Conservation (phyloP, 2,329 filamentous ascomycete genomes). For the Plectosphaerella cucumerina region DNA sequence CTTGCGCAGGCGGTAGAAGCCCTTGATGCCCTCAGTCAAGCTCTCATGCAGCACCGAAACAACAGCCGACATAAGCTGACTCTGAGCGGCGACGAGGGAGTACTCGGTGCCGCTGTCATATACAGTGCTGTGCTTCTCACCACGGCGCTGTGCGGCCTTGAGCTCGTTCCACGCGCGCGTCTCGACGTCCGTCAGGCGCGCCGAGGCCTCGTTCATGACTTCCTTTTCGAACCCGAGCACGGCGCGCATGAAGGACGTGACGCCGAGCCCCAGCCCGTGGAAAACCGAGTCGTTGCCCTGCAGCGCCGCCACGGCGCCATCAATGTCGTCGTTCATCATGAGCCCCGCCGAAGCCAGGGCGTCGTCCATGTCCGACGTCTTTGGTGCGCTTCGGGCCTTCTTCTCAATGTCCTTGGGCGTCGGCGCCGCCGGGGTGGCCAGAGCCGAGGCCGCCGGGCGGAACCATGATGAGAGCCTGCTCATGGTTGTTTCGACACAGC, state of each 20-base stretch:
- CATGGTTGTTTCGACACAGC: constrained; percentile 25
- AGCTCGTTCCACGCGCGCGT: constrained; percentile 71
- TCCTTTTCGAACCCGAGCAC: constrained; percentile 90
- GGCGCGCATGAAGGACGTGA: constrained; percentile 80
- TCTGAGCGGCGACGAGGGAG: constrained; percentile 75
- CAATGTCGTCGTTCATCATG: constrained; percentile 88
- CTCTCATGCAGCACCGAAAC: constrained; percentile 89
- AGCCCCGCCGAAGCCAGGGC: constrained; percentile 62
- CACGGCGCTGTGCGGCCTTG: constrained; percentile 57
- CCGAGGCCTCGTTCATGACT: constrained; percentile 77
- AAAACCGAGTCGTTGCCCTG: constrained; percentile 76
- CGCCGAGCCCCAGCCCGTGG: constrained; percentile 76
- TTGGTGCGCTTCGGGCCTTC: background rate
- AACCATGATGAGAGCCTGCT: constrained; percentile 49
- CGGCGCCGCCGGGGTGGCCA: constrained; percentile 17
- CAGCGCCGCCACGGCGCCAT: constrained; percentile 71
- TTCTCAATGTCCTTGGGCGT: constrained; percentile 30
- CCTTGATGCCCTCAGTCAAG: constrained; percentile 82
- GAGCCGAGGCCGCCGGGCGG: constrained; percentile 30
- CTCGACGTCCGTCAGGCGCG: constrained; percentile 71
- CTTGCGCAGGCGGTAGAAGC: constrained; percentile 89
- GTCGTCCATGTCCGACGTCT: constrained; percentile 49
- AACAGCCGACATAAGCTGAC: constrained; percentile 85
- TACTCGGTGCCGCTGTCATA: constrained; percentile 87
- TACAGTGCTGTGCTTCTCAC: constrained; percentile 35